Base-by-base conservation (phyloP, 352 stramenopile species). In the Globisporangium nodosum region DNA sequence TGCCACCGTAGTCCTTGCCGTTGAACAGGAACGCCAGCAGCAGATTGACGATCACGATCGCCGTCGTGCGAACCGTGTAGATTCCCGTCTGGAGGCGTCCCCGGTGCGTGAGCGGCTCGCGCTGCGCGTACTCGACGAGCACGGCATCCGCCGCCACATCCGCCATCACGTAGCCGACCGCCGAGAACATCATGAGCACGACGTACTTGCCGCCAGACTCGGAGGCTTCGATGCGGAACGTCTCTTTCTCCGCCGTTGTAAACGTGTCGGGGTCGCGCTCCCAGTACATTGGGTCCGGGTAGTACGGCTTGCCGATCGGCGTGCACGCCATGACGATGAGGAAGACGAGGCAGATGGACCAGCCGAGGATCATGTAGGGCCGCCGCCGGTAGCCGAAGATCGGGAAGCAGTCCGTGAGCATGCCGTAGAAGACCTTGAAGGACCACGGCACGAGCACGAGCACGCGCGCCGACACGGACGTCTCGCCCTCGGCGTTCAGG, bases 91-190 rank as follows among this genome's bases (percentile, higher is more conserved):
- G 73, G 6, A 63, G 70, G 35, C 66, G 73, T 8, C 75, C 75
- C 12, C 75, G 75, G 9, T 69, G 68, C 3, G 60, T 65, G 2
- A 74, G 15, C 0, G 72, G 74, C 50, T 88, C 74, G 50, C 70
- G 74, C 58, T 83, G 63, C 20, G 71, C 65, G 15, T 76, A 48
- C 13, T 56, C 56, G 21, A 62, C 56, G n/a, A 62, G 21, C 5
- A 62, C 24, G 8, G 71, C 81, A 67, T 95, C 85, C 39, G 78
- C 74, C 20, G 73, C 76, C 1, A 93, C 81, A 59, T 94, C 85
- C 5, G 85, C 74, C 50, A 92, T 74, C 13, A 93, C 68, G 60
- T 94, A 94, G 37, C 84, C 84, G 42, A 85, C 54, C 2, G 81
- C 79, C 0, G 82, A 76, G 27, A 92, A 53, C 54, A 90, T 79